Evolutionary conservation across 1,284 basidiomycete species (phyloP).

Genomic region (Cutaneotrichosporon sp.): DNA sequence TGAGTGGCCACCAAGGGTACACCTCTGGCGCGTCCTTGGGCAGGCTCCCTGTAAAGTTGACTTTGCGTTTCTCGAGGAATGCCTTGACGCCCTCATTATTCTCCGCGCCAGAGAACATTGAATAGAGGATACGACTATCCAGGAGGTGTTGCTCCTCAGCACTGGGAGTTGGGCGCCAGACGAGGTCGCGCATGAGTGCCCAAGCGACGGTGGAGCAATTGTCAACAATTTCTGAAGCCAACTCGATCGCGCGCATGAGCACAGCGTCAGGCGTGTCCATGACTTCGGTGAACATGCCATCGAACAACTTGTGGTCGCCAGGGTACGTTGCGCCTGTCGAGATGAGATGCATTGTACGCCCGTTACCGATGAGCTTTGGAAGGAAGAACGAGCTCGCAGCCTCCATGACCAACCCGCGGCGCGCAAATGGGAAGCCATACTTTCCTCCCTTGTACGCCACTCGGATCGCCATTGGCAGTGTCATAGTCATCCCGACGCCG

Average conservation of each 20-base stretch:
- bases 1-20: conserved; percentile 23
- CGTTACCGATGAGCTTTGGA: conserved; percentile 19
- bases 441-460: conserved; percentile 24
- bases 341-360: conserved; percentile 15
- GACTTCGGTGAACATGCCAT: conserved; percentile 24
- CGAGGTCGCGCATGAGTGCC: conserved; percentile 21
- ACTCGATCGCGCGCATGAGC: conserved; percentile 21
- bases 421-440: conserved; percentile 25
- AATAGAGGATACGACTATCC: conserved; percentile 22
- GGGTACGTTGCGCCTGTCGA: conserved; percentile 21
- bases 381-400: conserved; percentile 26
- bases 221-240: conserved; percentile 17
- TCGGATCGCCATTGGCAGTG: conserved; percentile 25
- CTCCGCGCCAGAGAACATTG: conserved; percentile 15
- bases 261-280: conserved; percentile 17
- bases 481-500: conserved; percentile 27
- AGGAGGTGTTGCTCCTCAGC: conserved; percentile 29
- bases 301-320: conserved; percentile 12
- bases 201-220: conserved; percentile 17
- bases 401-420: conserved; percentile 27
- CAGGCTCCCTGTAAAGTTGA: conserved; percentile 22
- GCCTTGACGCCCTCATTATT: conserved; percentile 25
- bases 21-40: conserved; percentile 12
- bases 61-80: conserved; percentile 24
- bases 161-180: conserved; percentile 15